A percentile compares a stretch with the other conserved stretches of the same genome.
Conservation (phyloP, 2,329 filamentous ascomycete genomes). For the Ceratocystis cubensis region DNA sequence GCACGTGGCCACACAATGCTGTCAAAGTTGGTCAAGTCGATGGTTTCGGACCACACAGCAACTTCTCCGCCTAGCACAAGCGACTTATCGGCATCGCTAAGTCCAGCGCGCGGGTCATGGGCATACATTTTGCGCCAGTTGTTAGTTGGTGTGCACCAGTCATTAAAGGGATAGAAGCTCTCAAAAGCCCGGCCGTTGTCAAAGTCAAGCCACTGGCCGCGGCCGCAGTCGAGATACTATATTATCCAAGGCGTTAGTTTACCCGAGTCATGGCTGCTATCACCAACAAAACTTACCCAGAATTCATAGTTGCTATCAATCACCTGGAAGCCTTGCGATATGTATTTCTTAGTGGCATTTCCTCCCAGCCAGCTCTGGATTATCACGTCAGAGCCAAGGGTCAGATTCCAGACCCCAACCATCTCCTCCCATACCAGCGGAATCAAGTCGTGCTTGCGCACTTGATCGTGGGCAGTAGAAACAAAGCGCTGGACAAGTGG, state of each 20-base stretch:
- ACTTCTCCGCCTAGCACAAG: slow-evolving; percentile 71
- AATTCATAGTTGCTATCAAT: slow-evolving; percentile 65
- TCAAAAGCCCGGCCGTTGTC: slow-evolving; percentile 41
- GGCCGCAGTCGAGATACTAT: slow-evolving; percentile 71
- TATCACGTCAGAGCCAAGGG: slow-evolving; percentile 55
- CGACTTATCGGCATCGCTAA: slow-evolving; percentile 48
- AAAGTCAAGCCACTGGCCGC: slow-evolving; percentile 68
- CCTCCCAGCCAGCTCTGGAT: slow-evolving; percentile 68
- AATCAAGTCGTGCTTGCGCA: slow-evolving; percentile 50
- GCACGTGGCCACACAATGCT: slow-evolving; percentile 65
- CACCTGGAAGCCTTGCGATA: slow-evolving; percentile 53
- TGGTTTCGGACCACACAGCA: slow-evolving; percentile 71
- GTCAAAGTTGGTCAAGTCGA: slow-evolving; percentile 64
- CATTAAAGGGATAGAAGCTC: slow-evolving; percentile 54
- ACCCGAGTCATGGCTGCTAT: background rate
- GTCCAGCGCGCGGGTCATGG: slow-evolving; percentile 57
- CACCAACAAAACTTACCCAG: slow-evolving; percentile 44
- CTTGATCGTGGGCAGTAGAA: slow-evolving; percentile 52
- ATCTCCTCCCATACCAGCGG: slow-evolving; percentile 87
- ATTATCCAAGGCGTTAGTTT: slow-evolving; percentile 22
- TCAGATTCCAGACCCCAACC: slow-evolving; percentile 64
- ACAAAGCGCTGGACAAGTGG: slow-evolving; percentile 70
- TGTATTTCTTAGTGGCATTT: slow-evolving; percentile 47
- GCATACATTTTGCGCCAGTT: slow-evolving; percentile 73
- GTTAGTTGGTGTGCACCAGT: slow-evolving; percentile 72